phyloP scores from a whole-genome alignment of 1,139 yeast genomes.

The Yamadazyma taylorii region DNA sequence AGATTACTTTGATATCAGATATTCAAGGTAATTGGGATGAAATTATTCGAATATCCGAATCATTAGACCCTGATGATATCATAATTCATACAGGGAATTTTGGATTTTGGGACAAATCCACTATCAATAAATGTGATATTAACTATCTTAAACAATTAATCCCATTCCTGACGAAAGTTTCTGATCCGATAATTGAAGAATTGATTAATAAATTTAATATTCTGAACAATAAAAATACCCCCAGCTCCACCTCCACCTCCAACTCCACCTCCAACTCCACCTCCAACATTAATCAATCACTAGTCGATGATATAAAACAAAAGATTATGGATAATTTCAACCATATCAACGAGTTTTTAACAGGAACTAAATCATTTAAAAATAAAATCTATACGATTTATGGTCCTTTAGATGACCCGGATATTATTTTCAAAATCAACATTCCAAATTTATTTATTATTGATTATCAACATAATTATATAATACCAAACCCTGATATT shows the following conservation, averaged over 20 bases:
- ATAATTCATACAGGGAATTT: slow-evolving; percentile 78
- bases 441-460: slow-evolving; percentile 61
- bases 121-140: slow-evolving; percentile 55
- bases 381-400: slow-evolving; percentile 76
- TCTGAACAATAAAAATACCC: neutral
- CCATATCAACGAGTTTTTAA: slow-evolving; percentile 52
- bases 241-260: no score
- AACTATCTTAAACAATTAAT: slow-evolving; percentile 63
- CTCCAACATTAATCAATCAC: slow-evolving; percentile 15
- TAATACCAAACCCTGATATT: slow-evolving; percentile 32
- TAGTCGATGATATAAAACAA: slow-evolving; percentile 37
- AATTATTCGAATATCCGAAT: slow-evolving; percentile 12
- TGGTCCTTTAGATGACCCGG: slow-evolving; percentile 76
- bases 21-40: slow-evolving; percentile 34
- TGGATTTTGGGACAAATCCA: slow-evolving; percentile 68
- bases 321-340: slow-evolving; percentile 44
- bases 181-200: slow-evolving; percentile 43
- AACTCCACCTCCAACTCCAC: no score
- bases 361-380: slow-evolving; percentile 46
- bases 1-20: slow-evolving; percentile 30
- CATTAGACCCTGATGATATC: slow-evolving; percentile 20
- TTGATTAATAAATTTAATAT: slow-evolving; percentile 36
- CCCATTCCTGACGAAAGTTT: slow-evolving; percentile 63
- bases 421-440: slow-evolving; percentile 54
- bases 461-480: slow-evolving; percentile 54